Evolutionary conservation across 345 rosid genomes (phyloP).

Genomic region (Theobroma cacao): DNA sequence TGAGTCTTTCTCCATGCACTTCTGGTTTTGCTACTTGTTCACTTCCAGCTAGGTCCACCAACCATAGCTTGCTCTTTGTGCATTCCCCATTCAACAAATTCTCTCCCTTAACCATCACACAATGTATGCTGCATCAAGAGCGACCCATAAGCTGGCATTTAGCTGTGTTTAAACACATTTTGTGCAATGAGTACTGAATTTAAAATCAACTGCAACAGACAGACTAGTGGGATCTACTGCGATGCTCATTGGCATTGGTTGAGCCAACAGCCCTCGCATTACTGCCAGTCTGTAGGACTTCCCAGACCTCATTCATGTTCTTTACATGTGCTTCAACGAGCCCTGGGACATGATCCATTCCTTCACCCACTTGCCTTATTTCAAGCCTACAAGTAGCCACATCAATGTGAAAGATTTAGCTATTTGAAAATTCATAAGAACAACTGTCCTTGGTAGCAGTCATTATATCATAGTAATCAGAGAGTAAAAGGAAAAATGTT

Average conservation of each 20-base stretch:
- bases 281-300: slow-evolving; percentile 85
- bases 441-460: background rate
- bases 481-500: background rate
- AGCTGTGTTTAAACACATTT: slow-evolving; percentile 8
- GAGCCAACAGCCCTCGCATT: slow-evolving; percentile 87
- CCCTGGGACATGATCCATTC: slow-evolving; percentile 85
- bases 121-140: slow-evolving; percentile 59
- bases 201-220: slow-evolving; percentile 14
- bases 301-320: slow-evolving; percentile 88
- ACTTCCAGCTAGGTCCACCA: slow-evolving; percentile 99
- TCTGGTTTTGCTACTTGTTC: slow-evolving; percentile 94
- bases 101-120: slow-evolving; percentile 90
- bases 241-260: slow-evolving; percentile 88
- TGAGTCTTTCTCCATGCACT: slow-evolving; percentile 87
- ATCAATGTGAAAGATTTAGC: too few relatives aligned
- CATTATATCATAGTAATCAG: background rate
- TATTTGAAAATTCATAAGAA: background rate
- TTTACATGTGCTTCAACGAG: slow-evolving; percentile 77
- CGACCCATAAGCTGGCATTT: background rate
- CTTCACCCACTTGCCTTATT: slow-evolving; percentile 75
- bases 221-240: slow-evolving; percentile 98
- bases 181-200: background rate
- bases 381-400: slow-evolving; percentile 57
- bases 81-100: slow-evolving; percentile 83
- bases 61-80: slow-evolving; percentile 91